Evolutionary conservation across 305 asterid species (phyloP).

Genomic region (Fraxinus platypoda): DNA sequence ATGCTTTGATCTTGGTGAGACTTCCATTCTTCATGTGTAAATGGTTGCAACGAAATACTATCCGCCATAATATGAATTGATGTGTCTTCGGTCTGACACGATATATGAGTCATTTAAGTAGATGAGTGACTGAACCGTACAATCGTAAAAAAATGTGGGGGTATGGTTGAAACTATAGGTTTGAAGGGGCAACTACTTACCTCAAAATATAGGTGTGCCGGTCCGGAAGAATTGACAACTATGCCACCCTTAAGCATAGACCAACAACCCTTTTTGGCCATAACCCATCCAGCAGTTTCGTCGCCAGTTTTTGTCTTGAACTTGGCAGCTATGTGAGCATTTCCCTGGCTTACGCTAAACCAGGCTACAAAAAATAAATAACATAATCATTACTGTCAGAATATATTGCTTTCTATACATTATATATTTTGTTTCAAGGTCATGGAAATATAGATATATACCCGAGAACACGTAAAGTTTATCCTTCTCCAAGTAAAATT

Average conservation of each 20-base stretch:
- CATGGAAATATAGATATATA: not conserved
- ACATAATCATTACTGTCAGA: not conserved
- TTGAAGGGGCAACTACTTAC: not conserved
- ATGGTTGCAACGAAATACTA: not conserved
- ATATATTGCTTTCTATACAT: not conserved
- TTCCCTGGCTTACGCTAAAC: slow-evolving; percentile 36
- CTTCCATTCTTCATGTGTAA: not conserved
- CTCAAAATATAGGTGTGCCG: slow-evolving; percentile 34
- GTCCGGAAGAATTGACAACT: slow-evolving; percentile 32
- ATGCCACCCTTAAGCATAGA: slow-evolving; percentile 52
- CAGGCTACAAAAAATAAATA: slow-evolving; percentile 29
- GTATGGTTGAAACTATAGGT: not conserved
- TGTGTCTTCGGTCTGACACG: not conserved
- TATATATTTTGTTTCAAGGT: no score
- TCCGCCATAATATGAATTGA: not conserved
- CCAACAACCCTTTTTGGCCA: slow-evolving; percentile 42
- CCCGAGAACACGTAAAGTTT: slow-evolving; percentile 40
- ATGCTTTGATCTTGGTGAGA: not conserved
- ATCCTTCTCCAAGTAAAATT: slow-evolving; percentile 26
- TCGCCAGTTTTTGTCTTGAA: slow-evolving; percentile 25
- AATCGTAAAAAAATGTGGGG: not conserved
- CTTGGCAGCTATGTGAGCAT: slow-evolving; percentile 27
- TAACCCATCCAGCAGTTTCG: slow-evolving; percentile 25
- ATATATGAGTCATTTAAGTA: not conserved
- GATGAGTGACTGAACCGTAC: not conserved